A percentile compares a stretch with the other conserved stretches of the same genome.
Conservation (phyloP, 2,329 filamentous ascomycete genomes). For the Scleromitrula shiraiana region DNA sequence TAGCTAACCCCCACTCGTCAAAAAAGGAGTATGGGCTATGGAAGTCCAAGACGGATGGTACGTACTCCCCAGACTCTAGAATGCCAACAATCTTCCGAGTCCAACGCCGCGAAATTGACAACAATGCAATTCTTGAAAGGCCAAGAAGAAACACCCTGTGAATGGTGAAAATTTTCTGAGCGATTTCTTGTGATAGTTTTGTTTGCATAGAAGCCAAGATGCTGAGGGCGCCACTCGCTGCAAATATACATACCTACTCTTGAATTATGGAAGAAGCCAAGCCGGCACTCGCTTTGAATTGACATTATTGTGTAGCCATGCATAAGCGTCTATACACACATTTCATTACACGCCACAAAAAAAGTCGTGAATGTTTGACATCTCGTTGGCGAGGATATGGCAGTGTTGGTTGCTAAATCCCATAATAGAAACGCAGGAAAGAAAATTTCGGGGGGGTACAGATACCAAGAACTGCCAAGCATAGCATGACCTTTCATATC, state of each 20-base stretch:
- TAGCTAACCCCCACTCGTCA: too few species aligned
- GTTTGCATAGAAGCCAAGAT: not conserved
- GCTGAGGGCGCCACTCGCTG: not conserved
- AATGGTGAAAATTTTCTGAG: not conserved
- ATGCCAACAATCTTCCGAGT: too few species aligned
- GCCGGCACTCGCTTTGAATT: not conserved
- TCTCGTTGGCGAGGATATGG: too few species aligned
- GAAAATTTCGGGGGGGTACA: not conserved
- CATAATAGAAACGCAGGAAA: not conserved
- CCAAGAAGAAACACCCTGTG: not conserved
- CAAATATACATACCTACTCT: not conserved
- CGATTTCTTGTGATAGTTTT: not conserved
- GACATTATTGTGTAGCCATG: too few species aligned
- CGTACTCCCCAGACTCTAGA: too few species aligned
- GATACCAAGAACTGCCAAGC: not conserved
- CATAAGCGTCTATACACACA: too few species aligned
- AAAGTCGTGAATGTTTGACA: too few species aligned
- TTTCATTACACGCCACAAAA: too few species aligned
- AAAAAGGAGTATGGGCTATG: too few species aligned
- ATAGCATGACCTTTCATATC: not conserved
- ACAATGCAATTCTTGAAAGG: not conserved
- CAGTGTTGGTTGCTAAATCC: too few species aligned
- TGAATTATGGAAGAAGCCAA: not conserved
- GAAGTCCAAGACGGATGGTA: too few species aligned
- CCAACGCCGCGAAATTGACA: too few species aligned